Evolutionary conservation across 2,329 filamentous ascomycete genomes (phyloP).

Genomic region (Hypoxylon sp.): DNA sequence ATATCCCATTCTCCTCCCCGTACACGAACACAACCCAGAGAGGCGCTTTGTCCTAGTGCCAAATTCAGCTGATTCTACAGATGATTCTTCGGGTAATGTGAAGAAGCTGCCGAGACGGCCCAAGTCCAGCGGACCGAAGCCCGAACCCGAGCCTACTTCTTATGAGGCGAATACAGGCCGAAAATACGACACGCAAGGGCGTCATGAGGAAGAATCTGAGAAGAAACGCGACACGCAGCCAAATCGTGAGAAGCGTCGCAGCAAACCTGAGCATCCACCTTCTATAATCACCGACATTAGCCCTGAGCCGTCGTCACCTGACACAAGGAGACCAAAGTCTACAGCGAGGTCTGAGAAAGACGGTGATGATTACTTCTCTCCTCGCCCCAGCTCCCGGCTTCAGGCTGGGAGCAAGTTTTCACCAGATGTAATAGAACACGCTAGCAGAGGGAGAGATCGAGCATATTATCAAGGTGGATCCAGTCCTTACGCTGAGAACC

Average conservation of each 20-base stretch:
- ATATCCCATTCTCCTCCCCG: constrained; percentile 75
- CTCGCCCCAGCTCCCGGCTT: constrained; percentile 47
- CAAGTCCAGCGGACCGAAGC: constrained; percentile 40
- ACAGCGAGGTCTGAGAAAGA: constrained; percentile 44
- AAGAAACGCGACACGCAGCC: constrained; percentile 45
- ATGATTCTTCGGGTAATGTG: constrained; percentile 44
- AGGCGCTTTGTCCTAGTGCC: constrained; percentile 74
- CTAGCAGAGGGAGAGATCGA: constrained; percentile 52
- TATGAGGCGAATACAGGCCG: constrained; percentile 62
- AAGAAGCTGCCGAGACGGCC: constrained; percentile 41
- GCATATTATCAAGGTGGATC: constrained; percentile 50
- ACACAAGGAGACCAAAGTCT: constrained; percentile 49
- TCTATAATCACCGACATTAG: constrained; percentile 52
- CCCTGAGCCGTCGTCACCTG: constrained; percentile 36
- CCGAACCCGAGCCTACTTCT: constrained; percentile 45
- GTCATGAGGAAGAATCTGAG: constrained; percentile 50
- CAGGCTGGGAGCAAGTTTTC: constrained; percentile 61
- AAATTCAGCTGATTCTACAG: constrained; percentile 54
- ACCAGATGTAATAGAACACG: constrained; percentile 60
- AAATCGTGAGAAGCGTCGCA: constrained; percentile 48
- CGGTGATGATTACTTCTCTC: constrained; percentile 57
- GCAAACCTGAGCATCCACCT: constrained; percentile 51
- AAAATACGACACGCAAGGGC: constrained; percentile 56
- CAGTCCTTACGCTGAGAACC: constrained; percentile 43
- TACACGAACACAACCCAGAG: constrained; percentile 72